Base-by-base conservation (phyloP, 306 rosid species). In the Elaeagnus macrophylla region DNA sequence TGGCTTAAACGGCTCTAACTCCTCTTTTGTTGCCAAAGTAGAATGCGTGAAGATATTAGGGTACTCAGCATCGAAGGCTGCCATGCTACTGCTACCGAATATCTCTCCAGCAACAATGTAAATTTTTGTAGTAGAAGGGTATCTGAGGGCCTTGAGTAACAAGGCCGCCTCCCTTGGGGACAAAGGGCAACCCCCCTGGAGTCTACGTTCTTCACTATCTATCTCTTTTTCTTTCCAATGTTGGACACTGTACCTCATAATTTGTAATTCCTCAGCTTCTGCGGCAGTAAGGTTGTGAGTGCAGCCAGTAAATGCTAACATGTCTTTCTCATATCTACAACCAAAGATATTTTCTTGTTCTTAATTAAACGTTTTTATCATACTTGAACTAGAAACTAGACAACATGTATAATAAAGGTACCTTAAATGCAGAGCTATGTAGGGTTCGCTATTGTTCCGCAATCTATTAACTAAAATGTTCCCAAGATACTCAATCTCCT, bases 221-320 rank as follows among this genome's bases (percentile, higher is more conserved):
- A 93, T 88, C 69, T 88, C 95, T 51, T 93, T 93, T 66, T 93
- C 99, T 76, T 93, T 93, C 99, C 99, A 93, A 72, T 93, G 99
- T 68, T 79, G 81, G 12, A 88, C 95, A 3, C 40, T 76, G 73
- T 93, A 80, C 66, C 99, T 82, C 99, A 93, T 93, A 19, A 15
- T 73, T 61, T 75, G 75, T 14, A 93, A 96, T 49, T 93, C 88
- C 60, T 77, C 86, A 4, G 78, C 72, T 61, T 93, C 99, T 19
- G 67, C 72, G 13, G 68, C 67, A 0, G 95, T 84, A 46, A 93
- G 95, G 70, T 93, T 93, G 72, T 93, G 83, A 66, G 75, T 88
- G 81, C 99, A 93, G 60, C 99, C 99, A 0, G 99, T 93, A 74
- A 93, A 93, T 25, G 99, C 89, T 50, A 93, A 81, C 99, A 93